Conservation (phyloP, 768 basidiomycete species). For the Psilocybe sp. region DNA sequence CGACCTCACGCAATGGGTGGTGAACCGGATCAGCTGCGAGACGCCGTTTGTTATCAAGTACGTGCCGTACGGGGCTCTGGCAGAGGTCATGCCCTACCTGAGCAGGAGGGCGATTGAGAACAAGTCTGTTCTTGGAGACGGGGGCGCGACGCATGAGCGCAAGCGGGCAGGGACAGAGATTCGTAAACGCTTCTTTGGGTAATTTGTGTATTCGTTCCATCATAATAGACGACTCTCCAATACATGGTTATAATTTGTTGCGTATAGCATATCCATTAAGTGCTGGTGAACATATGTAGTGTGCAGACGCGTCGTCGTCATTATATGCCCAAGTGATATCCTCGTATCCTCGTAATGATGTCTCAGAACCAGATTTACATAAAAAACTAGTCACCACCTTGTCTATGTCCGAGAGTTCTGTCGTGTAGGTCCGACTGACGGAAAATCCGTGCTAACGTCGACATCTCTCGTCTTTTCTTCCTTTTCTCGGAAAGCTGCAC, state of each 20-base stretch:
- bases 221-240: background rate
- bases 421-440: no score
- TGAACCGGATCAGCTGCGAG: constrained; percentile 43
- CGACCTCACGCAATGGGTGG: constrained; percentile 70
- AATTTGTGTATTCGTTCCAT: background rate
- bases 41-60: constrained; percentile 84
- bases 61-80: constrained; percentile 71
- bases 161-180: constrained; percentile 53
- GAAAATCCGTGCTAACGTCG: no score
- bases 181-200: constrained; percentile 35
- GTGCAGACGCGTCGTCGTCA: no score
- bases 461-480: no score
- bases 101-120: constrained; percentile 90
- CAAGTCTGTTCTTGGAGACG: constrained; percentile 78
- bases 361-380: no score
- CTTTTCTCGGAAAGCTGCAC: no score
- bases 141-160: constrained; percentile 64
- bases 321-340: no score
- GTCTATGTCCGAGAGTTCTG: no score
- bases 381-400: no score
- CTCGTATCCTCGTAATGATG: no score
- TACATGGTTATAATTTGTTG: background rate
- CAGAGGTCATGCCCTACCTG: constrained; percentile 89
- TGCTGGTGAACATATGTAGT: no score
- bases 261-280: no score